phyloP scores from a whole-genome alignment of 2,329 filamentous ascomycete species.

The Sclerotinia nivalis region DNA sequence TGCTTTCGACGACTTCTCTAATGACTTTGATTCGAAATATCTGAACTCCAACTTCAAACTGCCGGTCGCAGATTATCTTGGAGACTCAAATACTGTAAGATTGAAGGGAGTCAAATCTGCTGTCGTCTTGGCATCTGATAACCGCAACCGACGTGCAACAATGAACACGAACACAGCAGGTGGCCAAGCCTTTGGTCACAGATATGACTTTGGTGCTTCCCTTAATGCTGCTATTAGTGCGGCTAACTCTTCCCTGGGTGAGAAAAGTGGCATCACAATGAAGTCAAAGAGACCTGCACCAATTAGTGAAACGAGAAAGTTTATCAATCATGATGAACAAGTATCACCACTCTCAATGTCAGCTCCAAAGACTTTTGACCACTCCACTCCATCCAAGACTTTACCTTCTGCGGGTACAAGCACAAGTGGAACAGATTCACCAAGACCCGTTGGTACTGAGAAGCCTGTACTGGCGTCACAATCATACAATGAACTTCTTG shows the following conservation, averaged over 20 bases:
- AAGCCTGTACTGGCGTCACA: slow-evolving; percentile 77
- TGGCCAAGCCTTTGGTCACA: slow-evolving; percentile 80
- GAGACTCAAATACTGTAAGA: slow-evolving; percentile 59
- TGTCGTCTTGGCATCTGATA: slow-evolving; percentile 52
- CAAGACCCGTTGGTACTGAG: slow-evolving; percentile 54
- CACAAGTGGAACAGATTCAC: slow-evolving; percentile 50
- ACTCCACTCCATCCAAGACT: slow-evolving; percentile 35
- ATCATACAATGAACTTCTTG: slow-evolving; percentile 94
- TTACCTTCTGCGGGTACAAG: slow-evolving; percentile 28
- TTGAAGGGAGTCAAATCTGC: slow-evolving; percentile 70
- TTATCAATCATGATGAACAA: slow-evolving; percentile 23
- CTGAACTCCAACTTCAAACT: slow-evolving; percentile 57
- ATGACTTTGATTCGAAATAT: slow-evolving; percentile 49
- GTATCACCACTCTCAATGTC: slow-evolving; percentile 32
- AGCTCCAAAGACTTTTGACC: slow-evolving; percentile 27
- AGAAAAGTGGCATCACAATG: slow-evolving; percentile 56
- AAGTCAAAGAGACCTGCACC: slow-evolving; percentile 36
- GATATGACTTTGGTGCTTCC: slow-evolving; percentile 96
- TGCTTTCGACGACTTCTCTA: slow-evolving; percentile 66
- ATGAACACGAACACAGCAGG: slow-evolving; percentile 48
- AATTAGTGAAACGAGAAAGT: slow-evolving; percentile 31
- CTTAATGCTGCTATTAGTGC: slow-evolving; percentile 78
- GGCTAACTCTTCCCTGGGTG: slow-evolving; percentile 63
- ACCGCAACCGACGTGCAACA: slow-evolving; percentile 44
- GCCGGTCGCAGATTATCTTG: slow-evolving; percentile 62